Evolutionary conservation across 768 basidiomycete genomes (phyloP).

Genomic region (Agrocybe pediades): DNA sequence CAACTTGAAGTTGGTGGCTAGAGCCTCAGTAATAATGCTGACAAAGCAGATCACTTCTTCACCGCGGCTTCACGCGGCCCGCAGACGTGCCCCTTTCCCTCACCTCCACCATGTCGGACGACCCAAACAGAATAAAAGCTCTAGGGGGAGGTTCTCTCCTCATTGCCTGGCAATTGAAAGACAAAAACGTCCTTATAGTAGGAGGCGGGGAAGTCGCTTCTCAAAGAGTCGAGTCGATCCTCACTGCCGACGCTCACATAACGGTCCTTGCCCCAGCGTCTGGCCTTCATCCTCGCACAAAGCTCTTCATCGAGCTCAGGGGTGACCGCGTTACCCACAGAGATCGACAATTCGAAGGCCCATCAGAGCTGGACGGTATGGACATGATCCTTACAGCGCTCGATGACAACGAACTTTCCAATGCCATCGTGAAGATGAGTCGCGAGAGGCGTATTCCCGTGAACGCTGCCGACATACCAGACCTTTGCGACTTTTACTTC

Average conservation of each 20-base stretch:
- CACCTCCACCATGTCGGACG: constrained; percentile 18
- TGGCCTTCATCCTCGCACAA: constrained; percentile 66
- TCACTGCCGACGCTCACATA: constrained; percentile 77
- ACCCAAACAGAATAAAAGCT: constrained; percentile 17
- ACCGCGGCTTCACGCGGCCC: neutral
- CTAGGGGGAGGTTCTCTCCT: constrained; percentile 75
- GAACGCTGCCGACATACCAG: constrained; percentile 96
- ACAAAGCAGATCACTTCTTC: constrained; percentile 6
- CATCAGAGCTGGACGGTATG: constrained; percentile 65
- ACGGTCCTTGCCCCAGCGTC: constrained; percentile 72
- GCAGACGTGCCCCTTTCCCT: neutral
- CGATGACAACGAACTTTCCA: constrained; percentile 75
- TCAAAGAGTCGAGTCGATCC: constrained; percentile 82
- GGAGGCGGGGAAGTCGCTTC: constrained; percentile 95
- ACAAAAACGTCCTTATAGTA: constrained; percentile 84
- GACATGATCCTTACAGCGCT: constrained; percentile 95
- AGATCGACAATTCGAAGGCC: constrained; percentile 66
- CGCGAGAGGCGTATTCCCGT: constrained; percentile 75
- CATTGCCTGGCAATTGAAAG: constrained; percentile 90
- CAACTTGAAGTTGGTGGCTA: neutral
- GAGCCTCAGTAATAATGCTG: constrained; percentile 1
- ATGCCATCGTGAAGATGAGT: constrained; percentile 71
- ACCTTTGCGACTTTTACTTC: constrained; percentile 98
- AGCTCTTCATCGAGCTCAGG: constrained; percentile 48
- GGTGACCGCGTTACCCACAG: constrained; percentile 65